Evolutionary conservation across 148 eudicot species (phyloP), one percentile per base, ranked within the genome.

Genomic region (Agrostemma githago): DNA sequence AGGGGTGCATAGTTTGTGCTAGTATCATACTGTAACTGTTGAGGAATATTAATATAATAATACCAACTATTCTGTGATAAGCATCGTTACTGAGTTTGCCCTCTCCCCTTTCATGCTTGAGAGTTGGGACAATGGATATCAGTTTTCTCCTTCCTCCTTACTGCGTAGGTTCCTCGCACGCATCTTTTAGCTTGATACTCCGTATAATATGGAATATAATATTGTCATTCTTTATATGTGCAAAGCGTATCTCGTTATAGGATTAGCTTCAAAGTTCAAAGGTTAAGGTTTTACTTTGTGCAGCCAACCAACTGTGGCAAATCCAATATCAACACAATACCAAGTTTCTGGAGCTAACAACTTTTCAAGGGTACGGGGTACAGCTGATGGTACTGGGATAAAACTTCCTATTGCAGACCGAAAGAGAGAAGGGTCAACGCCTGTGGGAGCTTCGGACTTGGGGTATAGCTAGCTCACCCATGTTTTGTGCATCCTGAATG

Each of bases 281-380:
- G 62, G 48, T 40, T 19, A 66, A 62, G 67, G 40, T 2, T 75
- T 75, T 62, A 61, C 67, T 38, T 77, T 73, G 77, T 84, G 76
- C 89, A 90, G 92, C 73, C 81, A 77, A 71, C 65, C 79, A 66
- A 76, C 75, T 62, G 74, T 48, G 76, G 82, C 62, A 71, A 78
- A 79, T 56, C 56, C 75, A 75, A 62, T 26, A 21, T 37, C 72
- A 72, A 70, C 54, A 54, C 75, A 73, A 71, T 66, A 77, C 79
- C 81, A 74, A 73, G 80, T 62, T 60, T 73, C 77, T 63, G 69
- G 57, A 64, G 63, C 66, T 26, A 71, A 63, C 43, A 63, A 74
- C 79, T 74, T 48, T 78, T 84, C 82, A 65, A 77, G 62, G 70
- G 73, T 51, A 77, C 44, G 77, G 79, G 75, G 68, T 76, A 85